Base-by-base conservation (phyloP, 2,329 filamentous ascomycete genomes). In the Chrysosporium queenslandicum region DNA sequence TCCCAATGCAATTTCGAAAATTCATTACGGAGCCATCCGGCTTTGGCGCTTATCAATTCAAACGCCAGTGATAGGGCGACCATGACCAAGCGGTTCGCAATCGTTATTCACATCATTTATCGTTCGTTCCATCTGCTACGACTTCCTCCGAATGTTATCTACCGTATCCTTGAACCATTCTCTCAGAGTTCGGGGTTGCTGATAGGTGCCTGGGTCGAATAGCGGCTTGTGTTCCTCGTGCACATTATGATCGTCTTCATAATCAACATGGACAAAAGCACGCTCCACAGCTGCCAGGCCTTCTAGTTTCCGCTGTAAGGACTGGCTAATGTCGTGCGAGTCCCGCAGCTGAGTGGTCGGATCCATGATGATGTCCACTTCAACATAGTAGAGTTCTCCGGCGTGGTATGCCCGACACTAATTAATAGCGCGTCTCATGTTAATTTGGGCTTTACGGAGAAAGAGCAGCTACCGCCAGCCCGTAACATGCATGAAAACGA, bases 301-400 rank as follows among this genome's bases (percentile, higher is more conserved):
- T 66, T 82, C 80, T 11, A 82, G 70, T 65, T 82, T 82, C 41
- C 79, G 72, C 64, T 82, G 79, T 47, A 82, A 63, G 8, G 73
- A 72, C 62, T 82, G 79, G 20, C 76, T 76, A 23, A 82, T 76
- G 56, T 82, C 79, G 58, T 82, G 79, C 1, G 78, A 78, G 48
- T 80, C 68, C 54, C 73, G 76, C 23, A 82, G 67, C 5, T 76
- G 77, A 1, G 74, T 70, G 3, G 72, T 67, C 55, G 76, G 76
- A 59, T 80, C 74, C 71, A 82, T 79, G 47, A 82, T 74, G 48
- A 82, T 73, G 58, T 82, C 79, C 3, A 82, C 75, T 58, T 82
- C 79, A 16, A 81, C 79, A 57, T 81, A 82, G 58, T 80, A 79
- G 36, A 76, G 73, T 56, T 81, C 77, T 0, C 80, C 79, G 0